Conservation (phyloP, 1,284 basidiomycete species). For the Austroboletus niveus region DNA sequence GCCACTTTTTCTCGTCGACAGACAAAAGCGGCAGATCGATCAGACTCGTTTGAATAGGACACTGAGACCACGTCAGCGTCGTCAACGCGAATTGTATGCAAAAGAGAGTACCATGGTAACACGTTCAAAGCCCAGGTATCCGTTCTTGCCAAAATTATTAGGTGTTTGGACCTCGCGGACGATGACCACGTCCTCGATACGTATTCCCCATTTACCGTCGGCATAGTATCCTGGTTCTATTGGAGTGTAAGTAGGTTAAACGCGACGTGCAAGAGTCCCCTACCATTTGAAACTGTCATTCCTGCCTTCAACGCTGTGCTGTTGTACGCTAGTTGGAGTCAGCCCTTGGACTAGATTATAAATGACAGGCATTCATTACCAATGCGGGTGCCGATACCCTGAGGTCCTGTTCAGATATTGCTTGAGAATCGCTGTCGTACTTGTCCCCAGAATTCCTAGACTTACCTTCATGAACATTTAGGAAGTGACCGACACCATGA, state of each 20-base stretch:
- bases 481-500: conserved; percentile 89
- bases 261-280: not conserved
- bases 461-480: conserved; percentile 88
- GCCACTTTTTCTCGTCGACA: conserved; percentile 72
- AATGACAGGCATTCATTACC: conserved; percentile 36
- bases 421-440: not conserved
- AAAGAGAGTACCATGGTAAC: conserved; percentile 63
- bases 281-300: conserved; percentile 88
- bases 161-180: conserved; percentile 71
- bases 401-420: conserved; percentile 53
- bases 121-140: conserved; percentile 80
- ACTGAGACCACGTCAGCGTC: conserved; percentile 38
- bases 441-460: not conserved
- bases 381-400: conserved; percentile 82
- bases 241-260: not conserved
- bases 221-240: conserved; percentile 91
- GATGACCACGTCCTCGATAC: conserved; percentile 88
- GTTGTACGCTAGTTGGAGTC: conserved; percentile 52
- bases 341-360: not conserved
- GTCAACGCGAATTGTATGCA: no score
- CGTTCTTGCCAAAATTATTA: conserved; percentile 86
- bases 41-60: conserved; percentile 87
- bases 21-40: conserved; percentile 68
- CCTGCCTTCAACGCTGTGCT: conserved; percentile 73
- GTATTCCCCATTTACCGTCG: conserved; percentile 90